Percentiles rank a stretch among this genome's conserved stretches.
Conservation (phyloP, 192 early-diverging fungal species). For the Pilaira anomala region DNA sequence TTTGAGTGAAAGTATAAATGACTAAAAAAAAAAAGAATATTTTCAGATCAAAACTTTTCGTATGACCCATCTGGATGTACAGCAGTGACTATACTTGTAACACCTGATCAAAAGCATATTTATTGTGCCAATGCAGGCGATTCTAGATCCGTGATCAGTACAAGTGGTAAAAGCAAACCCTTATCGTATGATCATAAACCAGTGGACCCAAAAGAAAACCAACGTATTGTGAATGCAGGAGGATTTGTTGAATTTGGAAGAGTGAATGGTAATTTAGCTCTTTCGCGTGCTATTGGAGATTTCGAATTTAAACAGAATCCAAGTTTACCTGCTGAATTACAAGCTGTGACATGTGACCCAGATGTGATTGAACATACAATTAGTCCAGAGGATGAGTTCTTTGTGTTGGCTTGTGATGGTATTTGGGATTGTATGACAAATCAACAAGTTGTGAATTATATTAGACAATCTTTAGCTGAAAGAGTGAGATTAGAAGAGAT, state of each 20-base stretch:
- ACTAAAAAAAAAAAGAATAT: too few species aligned
- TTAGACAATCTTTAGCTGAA: constrained; percentile 65
- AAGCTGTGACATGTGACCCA: constrained; percentile 90
- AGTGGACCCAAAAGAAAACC: constrained; percentile 74
- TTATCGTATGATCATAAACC: constrained; percentile 97
- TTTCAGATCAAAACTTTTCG: constrained; percentile 66
- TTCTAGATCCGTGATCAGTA: constrained; percentile 86
- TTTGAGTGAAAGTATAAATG: not conserved
- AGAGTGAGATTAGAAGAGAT: constrained; percentile 60
- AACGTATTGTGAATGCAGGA: constrained; percentile 85
- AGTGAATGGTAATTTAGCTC: constrained; percentile 98
- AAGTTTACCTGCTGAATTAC: constrained; percentile 74
- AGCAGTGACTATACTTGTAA: constrained; percentile 83
- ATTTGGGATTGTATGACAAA: constrained; percentile 98
- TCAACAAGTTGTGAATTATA: constrained; percentile 86
- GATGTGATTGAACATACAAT: constrained; percentile 68
- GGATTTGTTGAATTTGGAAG: constrained; percentile 98
- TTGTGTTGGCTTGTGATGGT: constrained; percentile 96
- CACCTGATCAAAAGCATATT: constrained; percentile 71
- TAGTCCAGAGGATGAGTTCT: constrained; percentile 79
- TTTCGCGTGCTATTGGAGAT: constrained; percentile 96
- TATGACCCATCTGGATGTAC: constrained; percentile 95
- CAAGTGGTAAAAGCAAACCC: constrained; percentile 68
- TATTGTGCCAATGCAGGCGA: constrained; percentile 95
- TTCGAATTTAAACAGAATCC: constrained; percentile 97